Conservation (phyloP, 139 green algal species). For the Auxenochlorella pyrenoidosa region DNA sequence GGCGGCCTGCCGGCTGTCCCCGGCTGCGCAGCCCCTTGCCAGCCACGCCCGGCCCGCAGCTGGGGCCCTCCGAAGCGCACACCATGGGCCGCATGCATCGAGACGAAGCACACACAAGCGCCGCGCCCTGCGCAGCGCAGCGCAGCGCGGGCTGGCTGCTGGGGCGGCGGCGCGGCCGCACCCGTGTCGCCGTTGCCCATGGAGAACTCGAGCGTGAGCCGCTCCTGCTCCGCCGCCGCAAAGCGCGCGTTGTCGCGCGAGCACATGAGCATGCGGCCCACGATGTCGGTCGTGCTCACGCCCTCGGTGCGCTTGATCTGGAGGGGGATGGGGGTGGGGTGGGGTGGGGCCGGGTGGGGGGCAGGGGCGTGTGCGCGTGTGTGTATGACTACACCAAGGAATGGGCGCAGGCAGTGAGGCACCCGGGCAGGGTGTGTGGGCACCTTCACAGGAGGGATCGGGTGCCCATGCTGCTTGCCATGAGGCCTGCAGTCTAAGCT, state of each 20-base stretch:
- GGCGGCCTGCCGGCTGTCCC: not conserved
- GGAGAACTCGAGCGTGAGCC: constrained; percentile 34
- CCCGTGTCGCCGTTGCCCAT: constrained; percentile 9
- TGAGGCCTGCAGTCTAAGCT: too few relatives aligned
- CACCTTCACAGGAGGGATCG: too few relatives aligned
- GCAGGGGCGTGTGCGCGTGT: not conserved
- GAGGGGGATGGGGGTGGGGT: not conserved
- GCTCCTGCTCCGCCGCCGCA: not conserved
- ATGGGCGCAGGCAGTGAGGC: too few relatives aligned
- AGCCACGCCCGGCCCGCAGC: too few relatives aligned
- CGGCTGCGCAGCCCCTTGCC: not conserved
- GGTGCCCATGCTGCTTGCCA: too few relatives aligned
- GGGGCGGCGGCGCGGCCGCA: not conserved
- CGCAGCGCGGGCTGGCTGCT: too few relatives aligned
- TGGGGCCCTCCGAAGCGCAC: too few relatives aligned
- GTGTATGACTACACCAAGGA: too few relatives aligned
- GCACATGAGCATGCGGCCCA: constrained; percentile 97
- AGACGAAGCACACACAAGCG: too few relatives aligned
- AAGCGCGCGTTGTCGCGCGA: constrained; percentile 76
- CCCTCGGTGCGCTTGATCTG: constrained; percentile 98
- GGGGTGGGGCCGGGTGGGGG: not conserved
- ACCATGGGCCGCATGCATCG: too few relatives aligned
- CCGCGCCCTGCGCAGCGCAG: too few relatives aligned
- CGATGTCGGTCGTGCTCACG: constrained; percentile 98
- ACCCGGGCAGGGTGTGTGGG: too few relatives aligned